Base-by-base conservation (phyloP, 148 eudicot species). In the Rhododendron mucronatum region DNA sequence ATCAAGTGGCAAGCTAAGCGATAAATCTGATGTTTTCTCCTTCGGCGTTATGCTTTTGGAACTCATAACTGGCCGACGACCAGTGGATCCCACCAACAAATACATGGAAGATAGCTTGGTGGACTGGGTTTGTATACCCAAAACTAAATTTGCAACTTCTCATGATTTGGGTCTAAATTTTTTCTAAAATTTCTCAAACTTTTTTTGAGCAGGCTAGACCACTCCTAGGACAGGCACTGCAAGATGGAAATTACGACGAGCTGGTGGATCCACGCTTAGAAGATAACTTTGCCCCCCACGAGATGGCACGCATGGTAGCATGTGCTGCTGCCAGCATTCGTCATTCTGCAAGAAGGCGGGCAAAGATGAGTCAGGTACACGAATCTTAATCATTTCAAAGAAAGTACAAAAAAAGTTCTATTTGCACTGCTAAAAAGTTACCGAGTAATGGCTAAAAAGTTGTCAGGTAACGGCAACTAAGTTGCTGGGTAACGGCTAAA, bases 11-110 rank as follows among this genome's bases (percentile, higher is more conserved):
- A 95, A 95, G 88, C 91, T 95, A 74, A 90, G 95, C 1, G 98
- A 95, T 45, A 95, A 95, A 82, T 95, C 98, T 12, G 98, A 95
- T 86, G 97, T 95, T 47, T 95, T 95, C 91, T 95, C 98, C 33
- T 95, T 86, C 14, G 96, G 98, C 9, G 98, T 95, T 57, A 93
- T 95, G 96, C 88, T 95, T 15, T 85, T 95, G 86, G 98, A 95
- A 80, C 92, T 95, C 78, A 92, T 95, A 76, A 95, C 98, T 0
- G 97, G 97, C 50, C 92, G 97, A 50, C 90, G 88, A 81, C 97
- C 98, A 0, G 91, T 94, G 15, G 97, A 93, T 84, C 93, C 89
- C n/a, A 88, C 91, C 14, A 90, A 86, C 89, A 80, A 87, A 71
- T 82, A 83, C 84, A 94, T 92, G 96, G 97, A 94, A 83, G 98